Conservation (phyloP, 2,329 filamentous ascomycete species). For the Claviceps citrina region DNA sequence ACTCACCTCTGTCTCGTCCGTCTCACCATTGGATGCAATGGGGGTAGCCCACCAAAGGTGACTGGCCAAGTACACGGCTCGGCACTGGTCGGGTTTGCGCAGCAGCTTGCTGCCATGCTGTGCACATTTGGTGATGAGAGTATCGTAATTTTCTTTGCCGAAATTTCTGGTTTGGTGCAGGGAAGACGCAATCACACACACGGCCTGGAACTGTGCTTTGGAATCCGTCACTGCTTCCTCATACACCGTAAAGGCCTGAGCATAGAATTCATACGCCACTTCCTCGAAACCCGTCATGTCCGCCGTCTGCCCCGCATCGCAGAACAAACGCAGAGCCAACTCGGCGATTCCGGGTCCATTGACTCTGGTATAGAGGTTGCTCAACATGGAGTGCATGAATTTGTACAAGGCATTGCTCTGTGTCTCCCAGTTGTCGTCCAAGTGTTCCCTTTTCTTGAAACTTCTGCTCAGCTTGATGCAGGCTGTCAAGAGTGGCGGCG, state of each 20-base stretch:
- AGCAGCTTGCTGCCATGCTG: constrained; percentile 92
- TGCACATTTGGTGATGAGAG: constrained; percentile 92
- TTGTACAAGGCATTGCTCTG: constrained; percentile 72
- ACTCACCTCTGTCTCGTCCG: constrained; percentile 60
- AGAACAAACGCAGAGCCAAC: constrained; percentile 75
- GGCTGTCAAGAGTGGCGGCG: constrained; percentile 77
- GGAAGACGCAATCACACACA: constrained; percentile 81
- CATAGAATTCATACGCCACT: constrained; percentile 94
- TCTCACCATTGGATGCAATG: constrained; percentile 58
- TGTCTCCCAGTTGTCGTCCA: constrained; percentile 46
- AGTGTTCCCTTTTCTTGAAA: constrained; percentile 84
- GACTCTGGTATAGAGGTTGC: constrained; percentile 74
- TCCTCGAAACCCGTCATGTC: constrained; percentile 88
- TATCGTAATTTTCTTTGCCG: constrained; percentile 95
- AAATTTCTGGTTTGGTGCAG: constrained; percentile 83
- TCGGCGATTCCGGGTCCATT: constrained; percentile 66
- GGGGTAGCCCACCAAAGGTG: constrained; percentile 97
- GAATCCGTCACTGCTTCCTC: constrained; percentile 94
- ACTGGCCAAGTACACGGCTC: constrained; percentile 89
- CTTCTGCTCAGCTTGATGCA: constrained; percentile 78
- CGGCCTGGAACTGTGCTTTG: constrained; percentile 92
- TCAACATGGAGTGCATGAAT: constrained; percentile 82
- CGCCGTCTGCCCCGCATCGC: constrained; percentile 81
- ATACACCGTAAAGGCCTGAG: constrained; percentile 94
- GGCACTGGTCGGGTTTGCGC: constrained; percentile 95